Base-by-base conservation (phyloP, 257 asterid species). In the Echites panduratus region DNA sequence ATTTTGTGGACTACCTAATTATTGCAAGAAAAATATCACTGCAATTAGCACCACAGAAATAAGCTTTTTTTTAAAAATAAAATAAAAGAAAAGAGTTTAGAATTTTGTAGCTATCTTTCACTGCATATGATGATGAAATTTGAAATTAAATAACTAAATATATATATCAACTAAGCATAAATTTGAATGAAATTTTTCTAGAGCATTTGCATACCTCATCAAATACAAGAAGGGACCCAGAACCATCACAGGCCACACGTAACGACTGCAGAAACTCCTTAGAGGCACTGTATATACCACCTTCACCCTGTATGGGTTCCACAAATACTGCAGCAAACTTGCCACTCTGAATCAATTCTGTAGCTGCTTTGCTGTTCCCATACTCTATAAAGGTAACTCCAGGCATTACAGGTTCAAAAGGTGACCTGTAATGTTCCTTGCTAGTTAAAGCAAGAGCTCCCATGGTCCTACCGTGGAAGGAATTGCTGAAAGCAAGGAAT, bases 271-370 rank as follows among this genome's bases (percentile, higher is more conserved):
- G 71, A 41, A 94, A 94, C 73, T 88, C 93, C 85, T 85, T 82
- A 0, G 92, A 78, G 12, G 98, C 93, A 59, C 92, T 85, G 62
- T 88, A 77, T 81, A 94, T 89, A n/a, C 98, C 99, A n/a, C 99
- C 98, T 82, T 94, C 99, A 58, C 99, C 99, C 77, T 94, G 97
- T 77, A 94, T 78, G 24, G 98, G 99, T 66, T 94, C 99, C 70
- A 92, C 96, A 80, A 94, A 91, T 9, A 94, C 98, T 0, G 98
- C 99, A 56, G 99, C 99, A 58, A 92, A 73, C 72, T 82, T 95
- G 26, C 92, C 90, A 73, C 86, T 85, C 70, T 71, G 81, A 68
- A 95, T 89, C 79, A 87, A 53, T 24, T 90, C 87, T 2, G 77
- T 87, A 29, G 96, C 88, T 54, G 91, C 91, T 83, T 85, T 76